Conservation (phyloP, 2,329 filamentous ascomycete species). For the Calonectria multiphialidica region DNA sequence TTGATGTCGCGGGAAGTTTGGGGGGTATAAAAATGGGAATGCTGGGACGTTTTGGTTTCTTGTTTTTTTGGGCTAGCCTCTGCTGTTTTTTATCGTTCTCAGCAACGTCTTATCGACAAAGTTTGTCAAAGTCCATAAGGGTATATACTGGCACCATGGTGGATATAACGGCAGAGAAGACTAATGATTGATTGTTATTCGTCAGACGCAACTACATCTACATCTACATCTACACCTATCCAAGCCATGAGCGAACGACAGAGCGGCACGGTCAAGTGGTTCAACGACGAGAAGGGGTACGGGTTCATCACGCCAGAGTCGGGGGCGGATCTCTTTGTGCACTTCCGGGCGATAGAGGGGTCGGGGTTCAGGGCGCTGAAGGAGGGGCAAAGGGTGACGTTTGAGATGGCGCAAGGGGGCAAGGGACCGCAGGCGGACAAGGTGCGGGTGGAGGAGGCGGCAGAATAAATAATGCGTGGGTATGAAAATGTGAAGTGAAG, state of each 20-base stretch:
- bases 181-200: neutral
- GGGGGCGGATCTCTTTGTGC: neutral
- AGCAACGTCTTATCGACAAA: too few relatives aligned
- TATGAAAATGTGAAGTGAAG: too few relatives aligned
- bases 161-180: too few relatives aligned
- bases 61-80: too few relatives aligned
- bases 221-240: too few relatives aligned
- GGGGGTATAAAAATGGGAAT: too few relatives aligned
- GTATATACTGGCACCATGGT: too few relatives aligned
- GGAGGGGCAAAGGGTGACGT: neutral
- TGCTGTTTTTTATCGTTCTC: too few relatives aligned
- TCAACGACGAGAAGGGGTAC: neutral
- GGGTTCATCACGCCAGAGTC: neutral
- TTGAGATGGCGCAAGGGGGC: neutral
- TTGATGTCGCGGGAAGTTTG: too few relatives aligned
- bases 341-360: neutral
- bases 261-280: neutral
- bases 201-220: neutral
- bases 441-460: neutral
- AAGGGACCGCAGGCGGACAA: neutral
- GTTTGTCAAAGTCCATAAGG: too few relatives aligned
- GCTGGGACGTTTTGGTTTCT: too few relatives aligned
- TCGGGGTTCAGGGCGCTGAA: neutral
- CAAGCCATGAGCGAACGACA: slow-evolving; percentile 3
- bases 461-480: too few relatives aligned